Evolutionary conservation across 2,329 filamentous ascomycete species (phyloP).

Genomic region (Fusarium sp.): DNA sequence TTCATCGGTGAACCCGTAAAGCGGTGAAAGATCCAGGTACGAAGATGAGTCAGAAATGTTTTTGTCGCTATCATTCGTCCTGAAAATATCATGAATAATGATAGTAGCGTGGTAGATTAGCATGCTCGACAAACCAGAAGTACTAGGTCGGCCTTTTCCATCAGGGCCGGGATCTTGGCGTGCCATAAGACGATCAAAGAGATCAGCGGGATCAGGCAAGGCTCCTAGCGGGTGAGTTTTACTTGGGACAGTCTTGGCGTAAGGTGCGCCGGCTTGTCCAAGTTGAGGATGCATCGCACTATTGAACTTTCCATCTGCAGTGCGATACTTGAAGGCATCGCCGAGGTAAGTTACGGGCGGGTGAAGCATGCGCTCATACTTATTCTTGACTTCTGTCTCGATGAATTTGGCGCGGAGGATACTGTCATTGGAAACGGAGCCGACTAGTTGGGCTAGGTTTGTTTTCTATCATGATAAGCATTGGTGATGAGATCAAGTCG

Average conservation of each 20-base stretch:
- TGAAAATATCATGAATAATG: slow-evolving; percentile 54
- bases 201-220: slow-evolving; percentile 44
- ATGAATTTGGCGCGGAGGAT: slow-evolving; percentile 5
- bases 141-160: slow-evolving; percentile 47
- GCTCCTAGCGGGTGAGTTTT: slow-evolving; percentile 39
- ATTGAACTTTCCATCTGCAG: slow-evolving; percentile 47
- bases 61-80: slow-evolving; percentile 48
- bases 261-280: slow-evolving; percentile 47
- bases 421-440: slow-evolving; percentile 1
- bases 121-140: slow-evolving; percentile 58
- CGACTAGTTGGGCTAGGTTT: background rate
- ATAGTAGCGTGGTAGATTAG: slow-evolving; percentile 58
- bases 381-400: slow-evolving; percentile 1
- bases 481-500: background rate
- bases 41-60: slow-evolving; percentile 53
- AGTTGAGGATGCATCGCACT: slow-evolving; percentile 45
- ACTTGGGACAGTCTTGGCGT: slow-evolving; percentile 47
- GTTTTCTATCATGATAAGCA: background rate
- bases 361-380: slow-evolving; percentile 11
- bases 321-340: slow-evolving; percentile 42
- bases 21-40: slow-evolving; percentile 58
- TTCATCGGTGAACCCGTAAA: slow-evolving; percentile 54
- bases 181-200: slow-evolving; percentile 48
- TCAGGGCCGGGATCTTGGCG: slow-evolving; percentile 20
- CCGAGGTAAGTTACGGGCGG: slow-evolving; percentile 39